Percentiles rank a stretch among this genome's conserved stretches.
These are phyloP conservation scores for Talaromyces piceae DNA, from an alignment of 2,329 filamentous ascomycete genomes.

Conservation along the genomic window DNA sequence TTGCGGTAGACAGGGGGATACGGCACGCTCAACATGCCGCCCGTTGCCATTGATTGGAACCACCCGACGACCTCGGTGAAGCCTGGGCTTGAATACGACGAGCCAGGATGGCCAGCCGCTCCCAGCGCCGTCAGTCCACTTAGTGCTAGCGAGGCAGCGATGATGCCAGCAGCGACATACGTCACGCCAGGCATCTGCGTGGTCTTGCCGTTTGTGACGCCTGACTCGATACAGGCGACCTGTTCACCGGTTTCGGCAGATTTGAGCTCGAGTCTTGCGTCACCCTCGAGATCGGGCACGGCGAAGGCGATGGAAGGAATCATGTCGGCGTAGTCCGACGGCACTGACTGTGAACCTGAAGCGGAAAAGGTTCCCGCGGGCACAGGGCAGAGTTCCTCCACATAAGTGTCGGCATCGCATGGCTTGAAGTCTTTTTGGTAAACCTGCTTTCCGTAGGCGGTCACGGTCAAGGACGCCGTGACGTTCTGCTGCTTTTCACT, in stretches of 20 bases:
- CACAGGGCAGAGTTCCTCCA: slow-evolving; percentile 76
- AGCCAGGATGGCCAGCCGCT: slow-evolving; percentile 53
- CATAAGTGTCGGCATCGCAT: slow-evolving; percentile 59
- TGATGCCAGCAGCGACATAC: slow-evolving; percentile 76
- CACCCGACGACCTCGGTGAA: slow-evolving; percentile 80
- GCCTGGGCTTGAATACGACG: slow-evolving; percentile 65
- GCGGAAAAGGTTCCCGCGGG: slow-evolving; percentile 69
- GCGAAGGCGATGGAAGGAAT: slow-evolving; percentile 87
- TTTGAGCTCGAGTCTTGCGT: slow-evolving; percentile 70
- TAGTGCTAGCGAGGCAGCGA: slow-evolving; percentile 71
- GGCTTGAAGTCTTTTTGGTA: slow-evolving; percentile 79
- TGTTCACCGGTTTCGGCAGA: slow-evolving; percentile 51
- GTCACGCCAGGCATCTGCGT: slow-evolving; percentile 66
- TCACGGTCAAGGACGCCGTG: slow-evolving; percentile 65
- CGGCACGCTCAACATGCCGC: slow-evolving; percentile 88
- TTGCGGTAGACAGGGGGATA: slow-evolving; percentile 82
- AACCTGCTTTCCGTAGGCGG: slow-evolving; percentile 74
- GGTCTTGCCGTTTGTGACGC: slow-evolving; percentile 82
- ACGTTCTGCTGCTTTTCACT: slow-evolving; percentile 72
- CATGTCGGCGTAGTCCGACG: slow-evolving; percentile 59
- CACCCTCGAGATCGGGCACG: slow-evolving; percentile 81
- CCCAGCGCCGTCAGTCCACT: slow-evolving; percentile 64
- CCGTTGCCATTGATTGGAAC: slow-evolving; percentile 91
- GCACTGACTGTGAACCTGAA: slow-evolving; percentile 63
- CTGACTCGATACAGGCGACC: slow-evolving; percentile 75